Percentiles rank a stretch among this genome's conserved stretches.
Evolutionary conservation across 495 filamentous ascomycete species (phyloP).

Genomic region (Podospora appendiculata): DNA sequence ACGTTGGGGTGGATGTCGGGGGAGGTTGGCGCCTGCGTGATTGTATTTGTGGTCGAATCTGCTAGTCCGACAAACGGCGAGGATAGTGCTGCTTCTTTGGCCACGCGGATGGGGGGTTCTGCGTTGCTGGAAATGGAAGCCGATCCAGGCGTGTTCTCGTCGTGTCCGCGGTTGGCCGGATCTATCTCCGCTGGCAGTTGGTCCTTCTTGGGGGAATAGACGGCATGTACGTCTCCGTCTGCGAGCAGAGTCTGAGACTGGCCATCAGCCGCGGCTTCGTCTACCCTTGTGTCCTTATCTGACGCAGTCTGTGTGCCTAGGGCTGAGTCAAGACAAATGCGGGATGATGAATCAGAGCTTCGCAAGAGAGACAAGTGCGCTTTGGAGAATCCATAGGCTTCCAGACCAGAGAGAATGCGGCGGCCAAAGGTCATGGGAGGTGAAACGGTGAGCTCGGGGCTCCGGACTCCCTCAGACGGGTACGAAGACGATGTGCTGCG

Average conservation of each 20-base stretch:
- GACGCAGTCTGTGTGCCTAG: neutral
- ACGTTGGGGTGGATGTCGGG: neutral
- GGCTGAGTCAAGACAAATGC: neutral
- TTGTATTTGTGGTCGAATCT: neutral
- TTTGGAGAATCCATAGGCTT: constrained; percentile 1
- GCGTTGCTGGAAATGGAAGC: too few relatives aligned
- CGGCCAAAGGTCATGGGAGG: constrained; percentile 17
- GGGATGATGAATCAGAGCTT: neutral
- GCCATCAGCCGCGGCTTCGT: neutral
- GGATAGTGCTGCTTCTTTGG: neutral
- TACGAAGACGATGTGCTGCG: constrained; percentile 21
- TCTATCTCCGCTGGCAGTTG: too few relatives aligned
- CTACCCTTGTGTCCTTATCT: neutral
- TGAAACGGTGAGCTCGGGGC: constrained; percentile 12
- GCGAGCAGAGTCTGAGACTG: neutral
- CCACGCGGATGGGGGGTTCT: neutral
- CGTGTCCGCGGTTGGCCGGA: too few relatives aligned
- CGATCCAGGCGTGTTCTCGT: too few relatives aligned
- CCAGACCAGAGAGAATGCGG: constrained; percentile 8
- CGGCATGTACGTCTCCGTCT: neutral
- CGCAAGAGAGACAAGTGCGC: constrained; percentile 2
- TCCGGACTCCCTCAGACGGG: constrained; percentile 16
- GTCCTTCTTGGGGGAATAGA: neutral
- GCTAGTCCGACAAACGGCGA: neutral
- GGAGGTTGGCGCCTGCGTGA: neutral